Evolutionary conservation across 805 yeast species (phyloP), one percentile per base, ranked within the genome.

Genomic region (Wickerhamomyces bovis): DNA sequence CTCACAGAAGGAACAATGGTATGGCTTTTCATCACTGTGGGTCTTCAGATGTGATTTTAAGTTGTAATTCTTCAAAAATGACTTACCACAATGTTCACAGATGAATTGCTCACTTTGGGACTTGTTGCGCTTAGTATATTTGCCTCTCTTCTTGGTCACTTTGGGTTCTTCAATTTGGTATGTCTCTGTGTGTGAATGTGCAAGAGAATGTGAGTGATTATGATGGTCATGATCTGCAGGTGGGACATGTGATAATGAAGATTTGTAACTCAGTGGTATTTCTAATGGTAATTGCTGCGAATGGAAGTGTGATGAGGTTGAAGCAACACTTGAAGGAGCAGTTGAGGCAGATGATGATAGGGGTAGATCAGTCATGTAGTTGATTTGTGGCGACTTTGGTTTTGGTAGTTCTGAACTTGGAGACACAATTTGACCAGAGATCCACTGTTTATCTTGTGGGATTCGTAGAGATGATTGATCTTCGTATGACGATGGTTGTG

Each of bases 51-150:
- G 96, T 0, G 89, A 81, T 53, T 87, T 83, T 55, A 87, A 70
- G 61, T 88, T 87, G 62, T 88, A 87, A 0, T 89, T 89, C 43
- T 95, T 65, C 2, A 92, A 83, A 60, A 88, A 87, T 31, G 79
- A 66, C 64, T 84, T 85, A 21, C 78, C 85, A 64, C 96, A 87
- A 41, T 80, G 69, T 46, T 79, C 76, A 61, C 96, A 87, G 68
- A 10, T 76, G 33, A 53, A 58, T 5, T 44, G 44, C 20, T 53
- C 54, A 8, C 16, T 33, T 16, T 33, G 20, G 12, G 8, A 6
- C 12, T 18, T 31, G 15, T 19, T 18, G 38, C 44, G 23, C 46
- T 38, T 23, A 49, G 48, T 38, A 38, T 46, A 42, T 47, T 49
- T 41, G 45, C 47, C 8, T 51, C 45, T 8, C 44, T 45, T 8